A percentile compares a stretch with the other conserved stretches of the same genome.
These are phyloP conservation scores for Metschnikowia cerradonensis DNA, from an alignment of 805 yeast genomes.

Conservation along the genomic window DNA sequence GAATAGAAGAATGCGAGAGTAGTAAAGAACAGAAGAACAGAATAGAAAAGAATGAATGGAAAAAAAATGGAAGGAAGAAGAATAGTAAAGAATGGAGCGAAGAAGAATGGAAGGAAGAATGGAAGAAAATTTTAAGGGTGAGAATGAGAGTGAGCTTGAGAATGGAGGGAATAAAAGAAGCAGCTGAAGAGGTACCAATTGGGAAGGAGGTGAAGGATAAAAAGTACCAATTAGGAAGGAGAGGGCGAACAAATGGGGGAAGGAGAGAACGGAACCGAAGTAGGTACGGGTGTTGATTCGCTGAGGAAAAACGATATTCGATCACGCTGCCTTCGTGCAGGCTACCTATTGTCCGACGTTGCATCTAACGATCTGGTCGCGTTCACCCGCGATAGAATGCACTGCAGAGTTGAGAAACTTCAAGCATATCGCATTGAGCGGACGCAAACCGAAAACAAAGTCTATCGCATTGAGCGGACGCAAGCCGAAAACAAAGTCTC, in stretches of 20 bases:
- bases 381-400: neutral
- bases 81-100: neutral
- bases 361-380: slow-evolving; percentile 1
- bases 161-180: neutral
- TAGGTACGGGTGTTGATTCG: neutral
- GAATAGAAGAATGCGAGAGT: too few relatives aligned
- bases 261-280: neutral
- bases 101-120: neutral
- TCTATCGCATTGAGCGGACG: neutral
- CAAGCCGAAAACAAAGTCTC: neutral
- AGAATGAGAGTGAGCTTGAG: neutral
- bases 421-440: neutral
- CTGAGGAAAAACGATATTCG: neutral
- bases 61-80: neutral
- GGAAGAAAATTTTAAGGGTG: neutral
- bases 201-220: too few relatives aligned
- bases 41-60: neutral
- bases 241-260: too few relatives aligned
- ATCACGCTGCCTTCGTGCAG: neutral
- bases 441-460: neutral
- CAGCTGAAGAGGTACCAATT: too few relatives aligned
- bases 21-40: too few relatives aligned
- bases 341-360: neutral
- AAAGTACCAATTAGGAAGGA: too few relatives aligned
- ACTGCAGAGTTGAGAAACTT: neutral